Percentiles rank a stretch among this genome's conserved stretches.
Conservation (phyloP, 352 stramenopile species). For the Globisporangium splendens region DNA sequence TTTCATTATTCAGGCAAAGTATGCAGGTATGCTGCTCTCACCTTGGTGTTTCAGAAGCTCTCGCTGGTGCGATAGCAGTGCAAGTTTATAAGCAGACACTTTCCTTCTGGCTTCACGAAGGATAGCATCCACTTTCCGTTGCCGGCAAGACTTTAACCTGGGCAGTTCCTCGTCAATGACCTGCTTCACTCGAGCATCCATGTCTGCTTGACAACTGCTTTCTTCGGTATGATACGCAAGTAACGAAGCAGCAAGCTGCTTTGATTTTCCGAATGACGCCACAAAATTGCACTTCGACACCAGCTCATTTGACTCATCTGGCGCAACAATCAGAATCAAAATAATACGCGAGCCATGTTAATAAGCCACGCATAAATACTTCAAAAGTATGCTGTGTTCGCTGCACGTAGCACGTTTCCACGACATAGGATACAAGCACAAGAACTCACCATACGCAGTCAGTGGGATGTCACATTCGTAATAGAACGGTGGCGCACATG, state of each 20-base stretch:
- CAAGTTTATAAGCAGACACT: conserved; percentile 18
- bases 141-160: conserved; percentile 27
- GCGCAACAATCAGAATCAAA: no score
- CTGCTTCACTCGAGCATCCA: conserved; percentile 20
- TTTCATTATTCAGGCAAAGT: background rate
- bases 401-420: no score
- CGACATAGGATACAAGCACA: background rate
- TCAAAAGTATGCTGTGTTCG: background rate
- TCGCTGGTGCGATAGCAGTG: conserved; percentile 1
- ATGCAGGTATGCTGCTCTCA: background rate
- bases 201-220: conserved; percentile 21
- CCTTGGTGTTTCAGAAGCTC: background rate
- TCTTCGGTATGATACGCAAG: conserved; percentile 7
- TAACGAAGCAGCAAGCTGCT: conserved; percentile 29
- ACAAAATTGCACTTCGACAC: conserved; percentile 24
- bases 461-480: conserved; percentile 16
- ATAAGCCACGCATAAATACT: conserved; percentile 4
- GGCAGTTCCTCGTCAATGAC: conserved; percentile 24
- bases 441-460: conserved; percentile 29
- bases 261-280: conserved; percentile 32
- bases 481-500: background rate
- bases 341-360: no score
- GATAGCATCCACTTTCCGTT: conserved; percentile 23
- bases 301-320: conserved; percentile 27
- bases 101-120: conserved; percentile 19